These are phyloP conservation scores for Thermoascus crustaceus DNA, from an alignment of 2,329 filamentous ascomycete genomes.

Conservation along the genomic window DNA sequence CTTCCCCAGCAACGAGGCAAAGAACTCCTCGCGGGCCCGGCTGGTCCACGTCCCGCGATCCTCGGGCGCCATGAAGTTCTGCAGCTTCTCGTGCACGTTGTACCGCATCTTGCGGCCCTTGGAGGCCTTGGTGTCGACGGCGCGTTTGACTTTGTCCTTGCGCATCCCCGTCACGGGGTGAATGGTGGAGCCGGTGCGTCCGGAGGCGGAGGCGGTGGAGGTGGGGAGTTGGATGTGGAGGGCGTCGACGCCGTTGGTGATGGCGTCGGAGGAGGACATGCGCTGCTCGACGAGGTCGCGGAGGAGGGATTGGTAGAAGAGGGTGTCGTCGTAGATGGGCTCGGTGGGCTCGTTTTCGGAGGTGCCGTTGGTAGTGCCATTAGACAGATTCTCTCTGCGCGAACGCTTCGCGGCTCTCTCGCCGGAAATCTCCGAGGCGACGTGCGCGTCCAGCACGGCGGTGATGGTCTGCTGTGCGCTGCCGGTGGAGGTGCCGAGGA, in stretches of 20 bases:
- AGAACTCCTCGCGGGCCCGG: conserved; percentile 67
- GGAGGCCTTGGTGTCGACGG: conserved; percentile 86
- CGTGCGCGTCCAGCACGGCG: conserved; percentile 36
- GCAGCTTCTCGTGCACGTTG: conserved; percentile 91
- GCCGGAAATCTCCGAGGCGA: conserved; percentile 33
- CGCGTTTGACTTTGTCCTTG: conserved; percentile 62
- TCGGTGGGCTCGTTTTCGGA: conserved; percentile 20
- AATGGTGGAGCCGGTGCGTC: no score
- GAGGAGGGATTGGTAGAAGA: conserved; percentile 88
- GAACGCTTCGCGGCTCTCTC: conserved; percentile 26
- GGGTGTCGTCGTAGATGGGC: conserved; percentile 82
- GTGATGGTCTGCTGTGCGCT: conserved; percentile 45
- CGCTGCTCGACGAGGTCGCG: conserved; percentile 91
- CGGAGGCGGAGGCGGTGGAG: no score
- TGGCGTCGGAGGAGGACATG: conserved; percentile 51
- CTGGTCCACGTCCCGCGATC: conserved; percentile 73
- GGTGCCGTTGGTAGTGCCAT: conserved; percentile 5
- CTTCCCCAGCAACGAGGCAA: conserved; percentile 61
- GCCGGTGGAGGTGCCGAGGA: conserved; percentile 47
- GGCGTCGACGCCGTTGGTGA: conserved; percentile 39
- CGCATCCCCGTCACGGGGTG: conserved; percentile 37
- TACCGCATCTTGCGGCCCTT: conserved; percentile 93
- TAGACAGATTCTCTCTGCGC: conserved; percentile 16
- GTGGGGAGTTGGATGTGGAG: conserved; percentile 27
- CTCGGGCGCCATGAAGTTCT: conserved; percentile 96